Conservation (phyloP, 2,329 filamentous ascomycete genomes). For the Phoma herbarum region DNA sequence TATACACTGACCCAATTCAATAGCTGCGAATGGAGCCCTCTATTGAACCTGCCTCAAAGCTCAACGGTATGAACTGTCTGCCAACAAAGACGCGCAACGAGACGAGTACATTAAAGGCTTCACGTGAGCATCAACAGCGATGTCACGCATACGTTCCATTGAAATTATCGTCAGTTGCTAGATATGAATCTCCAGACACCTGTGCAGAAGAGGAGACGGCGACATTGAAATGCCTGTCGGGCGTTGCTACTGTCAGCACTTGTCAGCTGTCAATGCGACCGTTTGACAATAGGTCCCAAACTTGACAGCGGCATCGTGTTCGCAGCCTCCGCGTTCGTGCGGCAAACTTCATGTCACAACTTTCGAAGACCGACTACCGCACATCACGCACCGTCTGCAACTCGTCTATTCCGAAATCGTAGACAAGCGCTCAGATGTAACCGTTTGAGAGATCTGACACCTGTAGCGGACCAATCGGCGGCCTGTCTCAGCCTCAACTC, state of each 20-base stretch:
- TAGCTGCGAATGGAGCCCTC: neutral
- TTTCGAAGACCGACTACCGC: neutral
- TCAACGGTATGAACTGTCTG: too few relatives aligned
- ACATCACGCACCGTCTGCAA: neutral
- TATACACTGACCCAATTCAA: neutral
- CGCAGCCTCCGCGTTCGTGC: neutral
- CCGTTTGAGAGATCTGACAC: constrained; percentile 6
- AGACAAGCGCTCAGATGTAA: neutral
- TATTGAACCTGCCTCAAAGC: neutral
- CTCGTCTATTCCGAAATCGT: neutral
- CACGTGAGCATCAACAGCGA: neutral
- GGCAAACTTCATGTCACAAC: neutral
- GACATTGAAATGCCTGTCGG: neutral
- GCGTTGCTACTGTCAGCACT: neutral
- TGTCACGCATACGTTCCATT: neutral
- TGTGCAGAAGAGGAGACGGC: neutral
- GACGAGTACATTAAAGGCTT: neutral
- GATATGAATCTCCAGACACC: neutral
- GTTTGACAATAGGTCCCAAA: neutral
- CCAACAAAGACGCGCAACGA: neutral
- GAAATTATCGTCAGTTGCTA: neutral
- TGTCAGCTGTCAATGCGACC: constrained; percentile 2
- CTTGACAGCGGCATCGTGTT: neutral
- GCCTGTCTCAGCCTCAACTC: neutral
- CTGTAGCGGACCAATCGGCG: neutral